Conservation (phyloP, 148 eudicot genomes). For the Spergularia marina region DNA sequence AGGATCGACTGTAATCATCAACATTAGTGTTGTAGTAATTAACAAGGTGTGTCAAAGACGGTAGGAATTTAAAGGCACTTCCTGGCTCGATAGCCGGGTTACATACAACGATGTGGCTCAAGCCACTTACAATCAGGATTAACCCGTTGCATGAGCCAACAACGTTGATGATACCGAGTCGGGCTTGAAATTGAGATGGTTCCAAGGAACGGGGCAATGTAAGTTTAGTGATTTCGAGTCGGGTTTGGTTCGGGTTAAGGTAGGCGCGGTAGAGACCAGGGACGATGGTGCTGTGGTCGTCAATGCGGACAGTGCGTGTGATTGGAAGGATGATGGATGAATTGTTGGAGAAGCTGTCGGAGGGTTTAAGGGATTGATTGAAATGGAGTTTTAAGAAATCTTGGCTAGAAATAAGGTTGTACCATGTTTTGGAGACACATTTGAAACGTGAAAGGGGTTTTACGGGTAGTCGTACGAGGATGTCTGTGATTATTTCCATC, state of each 20-base stretch:
- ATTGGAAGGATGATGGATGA: constrained; percentile 18
- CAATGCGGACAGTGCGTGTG: background rate
- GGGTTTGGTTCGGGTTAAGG: background rate
- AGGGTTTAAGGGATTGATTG: background rate
- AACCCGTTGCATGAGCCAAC: constrained; percentile 22
- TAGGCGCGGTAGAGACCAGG: constrained; percentile 14
- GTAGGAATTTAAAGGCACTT: constrained; percentile 11
- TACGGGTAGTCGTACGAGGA: constrained; percentile 13
- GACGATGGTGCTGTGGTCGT: background rate
- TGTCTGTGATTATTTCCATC: constrained; percentile 5
- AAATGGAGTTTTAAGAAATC: constrained; percentile 20
- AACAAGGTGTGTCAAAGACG: background rate
- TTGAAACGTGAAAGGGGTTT: constrained; percentile 12
- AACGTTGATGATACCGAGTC: background rate
- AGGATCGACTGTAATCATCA: background rate
- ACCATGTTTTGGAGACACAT: constrained; percentile 14
- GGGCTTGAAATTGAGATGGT: background rate
- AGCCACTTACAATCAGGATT: constrained; percentile 7
- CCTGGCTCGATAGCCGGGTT: constrained; percentile 17
- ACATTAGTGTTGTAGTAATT: background rate
- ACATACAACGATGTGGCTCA: constrained; percentile 14
- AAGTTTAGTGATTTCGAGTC: constrained; percentile 4
- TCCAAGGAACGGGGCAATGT: constrained; percentile 9
- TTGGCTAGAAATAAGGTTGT: constrained; percentile 1
- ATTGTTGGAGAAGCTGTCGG: background rate